Evolutionary conservation across 192 early-diverging fungal species (phyloP).

Genomic region (Podila verticillata): DNA sequence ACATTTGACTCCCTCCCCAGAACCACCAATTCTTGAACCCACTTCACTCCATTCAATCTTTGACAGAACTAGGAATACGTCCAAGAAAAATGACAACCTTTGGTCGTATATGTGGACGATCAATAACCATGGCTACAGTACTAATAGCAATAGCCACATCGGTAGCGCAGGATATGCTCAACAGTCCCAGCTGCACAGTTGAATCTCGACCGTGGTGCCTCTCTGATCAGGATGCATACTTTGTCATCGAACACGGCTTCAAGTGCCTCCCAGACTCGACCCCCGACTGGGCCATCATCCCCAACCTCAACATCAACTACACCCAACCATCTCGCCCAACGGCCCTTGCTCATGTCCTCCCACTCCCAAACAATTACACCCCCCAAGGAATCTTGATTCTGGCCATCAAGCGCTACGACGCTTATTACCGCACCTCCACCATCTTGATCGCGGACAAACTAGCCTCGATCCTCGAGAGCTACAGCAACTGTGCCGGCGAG

Average conservation of each 20-base stretch:
- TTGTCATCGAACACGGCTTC: not conserved
- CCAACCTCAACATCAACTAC: not conserved
- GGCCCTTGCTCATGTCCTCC: constrained; percentile 3
- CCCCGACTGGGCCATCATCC: constrained; percentile 3
- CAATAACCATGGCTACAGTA: not conserved
- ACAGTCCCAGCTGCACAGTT: not conserved
- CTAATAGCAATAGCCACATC: not conserved
- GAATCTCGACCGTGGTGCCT: not conserved
- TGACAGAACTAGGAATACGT: no score
- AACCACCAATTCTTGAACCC: no score
- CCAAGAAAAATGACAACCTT: no score
- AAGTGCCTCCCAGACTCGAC: not conserved
- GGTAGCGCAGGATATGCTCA: not conserved
- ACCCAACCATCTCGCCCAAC: not conserved
- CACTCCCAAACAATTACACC: not conserved
- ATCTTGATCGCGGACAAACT: constrained; percentile 13
- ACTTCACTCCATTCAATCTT: no score
- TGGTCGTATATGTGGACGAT: no score
- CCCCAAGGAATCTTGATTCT: not conserved
- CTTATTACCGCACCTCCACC: constrained; percentile 10
- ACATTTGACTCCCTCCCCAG: no score
- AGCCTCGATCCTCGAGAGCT: not conserved
- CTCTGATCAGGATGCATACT: not conserved
- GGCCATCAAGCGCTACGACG: constrained; percentile 8
- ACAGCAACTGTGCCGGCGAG: not conserved